phyloP scores from a whole-genome alignment of 2,329 filamentous ascomycete genomes.

The Ceratocystis colombiana region DNA sequence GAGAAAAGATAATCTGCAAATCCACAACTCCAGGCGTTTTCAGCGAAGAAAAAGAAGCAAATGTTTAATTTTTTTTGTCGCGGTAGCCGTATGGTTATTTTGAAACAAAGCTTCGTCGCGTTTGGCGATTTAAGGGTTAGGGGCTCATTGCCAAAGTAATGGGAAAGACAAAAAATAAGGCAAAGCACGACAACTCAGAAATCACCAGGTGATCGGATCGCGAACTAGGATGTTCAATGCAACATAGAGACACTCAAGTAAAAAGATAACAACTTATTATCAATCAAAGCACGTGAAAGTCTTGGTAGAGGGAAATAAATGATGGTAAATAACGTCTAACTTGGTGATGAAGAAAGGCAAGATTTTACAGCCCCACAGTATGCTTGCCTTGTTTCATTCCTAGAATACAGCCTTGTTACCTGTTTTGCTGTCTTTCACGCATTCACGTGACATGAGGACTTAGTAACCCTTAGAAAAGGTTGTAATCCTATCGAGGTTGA shows the following conservation, averaged over 20 bases:
- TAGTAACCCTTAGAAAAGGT: background rate
- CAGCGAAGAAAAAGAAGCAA: background rate
- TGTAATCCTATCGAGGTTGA: background rate
- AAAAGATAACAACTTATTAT: background rate
- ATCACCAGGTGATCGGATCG: background rate
- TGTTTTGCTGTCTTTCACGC: background rate
- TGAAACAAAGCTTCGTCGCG: conserved; percentile 13
- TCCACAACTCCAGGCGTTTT: background rate
- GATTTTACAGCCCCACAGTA: too few relatives aligned
- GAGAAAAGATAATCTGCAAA: background rate
- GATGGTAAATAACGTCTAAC: background rate
- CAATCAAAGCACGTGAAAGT: background rate
- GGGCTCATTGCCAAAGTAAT: too few relatives aligned
- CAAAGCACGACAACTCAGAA: background rate
- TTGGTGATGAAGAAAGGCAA: too few relatives aligned
- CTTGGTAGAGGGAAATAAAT: background rate
- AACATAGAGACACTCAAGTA: background rate
- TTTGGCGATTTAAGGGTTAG: conserved; percentile 8
- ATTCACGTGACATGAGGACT: background rate
- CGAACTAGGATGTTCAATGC: background rate
- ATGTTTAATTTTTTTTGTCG: conserved; percentile 8
- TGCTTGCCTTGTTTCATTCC: too few relatives aligned
- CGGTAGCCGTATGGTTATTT: background rate
- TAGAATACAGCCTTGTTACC: background rate
- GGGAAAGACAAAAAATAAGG: background rate